Conservation (phyloP, 371 early-diverging fungal species). For the Batrachochytrium dendrobatidis region DNA sequence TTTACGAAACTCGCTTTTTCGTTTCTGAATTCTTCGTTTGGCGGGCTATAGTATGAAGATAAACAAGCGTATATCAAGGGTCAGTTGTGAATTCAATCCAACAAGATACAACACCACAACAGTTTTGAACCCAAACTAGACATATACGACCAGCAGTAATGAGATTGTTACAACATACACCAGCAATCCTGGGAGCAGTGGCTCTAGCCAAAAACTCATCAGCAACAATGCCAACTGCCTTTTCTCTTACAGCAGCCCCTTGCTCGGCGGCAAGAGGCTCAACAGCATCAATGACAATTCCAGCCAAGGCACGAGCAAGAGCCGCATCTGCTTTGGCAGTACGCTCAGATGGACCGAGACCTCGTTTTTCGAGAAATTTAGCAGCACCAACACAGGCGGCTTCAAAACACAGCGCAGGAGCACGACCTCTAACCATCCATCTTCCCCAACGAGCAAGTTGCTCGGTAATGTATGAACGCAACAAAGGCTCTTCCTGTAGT, state of each 20-base stretch:
- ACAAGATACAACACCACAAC: slow-evolving; percentile 1
- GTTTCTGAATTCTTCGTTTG: slow-evolving; percentile 2
- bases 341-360: neutral
- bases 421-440: slow-evolving; percentile 14
- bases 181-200: slow-evolving; percentile 4
- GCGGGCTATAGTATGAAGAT: slow-evolving; percentile 4
- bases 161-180: neutral
- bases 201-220: slow-evolving; percentile 21
- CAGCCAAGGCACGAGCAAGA: slow-evolving; percentile 16
- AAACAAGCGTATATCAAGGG: neutral
- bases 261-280: slow-evolving; percentile 18
- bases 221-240: slow-evolving; percentile 21
- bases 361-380: slow-evolving; percentile 8
- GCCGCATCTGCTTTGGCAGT: slow-evolving; percentile 14
- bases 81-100: neutral
- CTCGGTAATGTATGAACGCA: slow-evolving; percentile 13
- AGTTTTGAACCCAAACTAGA: neutral
- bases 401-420: slow-evolving; percentile 19
- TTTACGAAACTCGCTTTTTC: slow-evolving; percentile 1
- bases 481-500: slow-evolving; percentile 5
- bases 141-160: neutral
- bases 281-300: slow-evolving; percentile 20
- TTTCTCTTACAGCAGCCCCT: slow-evolving; percentile 20
- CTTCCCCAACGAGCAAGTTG: slow-evolving; percentile 17
- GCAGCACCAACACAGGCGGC: slow-evolving; percentile 19